phyloP scores from a whole-genome alignment of 306 rosid genomes.

The Psophocarpus tetragonolobus region DNA sequence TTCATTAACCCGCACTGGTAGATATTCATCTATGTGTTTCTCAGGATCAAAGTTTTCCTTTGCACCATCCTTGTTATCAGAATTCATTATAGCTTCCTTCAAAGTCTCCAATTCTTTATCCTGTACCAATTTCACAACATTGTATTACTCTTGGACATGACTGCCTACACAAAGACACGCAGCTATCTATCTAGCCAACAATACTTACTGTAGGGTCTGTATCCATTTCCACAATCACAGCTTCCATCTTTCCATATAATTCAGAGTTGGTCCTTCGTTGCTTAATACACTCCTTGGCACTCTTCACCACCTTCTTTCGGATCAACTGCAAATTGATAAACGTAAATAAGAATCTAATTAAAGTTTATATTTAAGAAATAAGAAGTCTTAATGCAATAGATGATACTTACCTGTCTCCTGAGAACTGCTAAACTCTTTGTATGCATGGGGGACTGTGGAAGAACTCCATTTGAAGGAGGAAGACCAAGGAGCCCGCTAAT shows the following conservation, averaged over 20 bases:
- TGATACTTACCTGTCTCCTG: slow-evolving; percentile 54
- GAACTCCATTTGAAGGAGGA: slow-evolving; percentile 95
- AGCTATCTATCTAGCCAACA: neutral
- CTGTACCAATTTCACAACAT: slow-evolving; percentile 37
- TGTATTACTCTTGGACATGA: neutral
- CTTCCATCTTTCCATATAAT: slow-evolving; percentile 72
- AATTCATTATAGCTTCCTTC: slow-evolving; percentile 71
- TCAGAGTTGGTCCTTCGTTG: slow-evolving; percentile 57
- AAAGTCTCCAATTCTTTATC: slow-evolving; percentile 50
- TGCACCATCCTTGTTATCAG: slow-evolving; percentile 37
- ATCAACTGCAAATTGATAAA: slow-evolving; percentile 54
- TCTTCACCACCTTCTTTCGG: slow-evolving; percentile 72
- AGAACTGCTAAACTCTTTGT: slow-evolving; percentile 89
- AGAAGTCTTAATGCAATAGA: slow-evolving; percentile 10
- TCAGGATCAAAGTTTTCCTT: slow-evolving; percentile 65
- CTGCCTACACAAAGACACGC: neutral
- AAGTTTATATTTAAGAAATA: neutral
- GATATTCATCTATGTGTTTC: slow-evolving; percentile 63
- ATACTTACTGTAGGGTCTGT: slow-evolving; percentile 65
- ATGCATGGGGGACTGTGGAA: slow-evolving; percentile 99
- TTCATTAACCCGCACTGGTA: slow-evolving; percentile 89
- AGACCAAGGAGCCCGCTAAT: slow-evolving; percentile 82
- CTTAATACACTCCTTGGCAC: slow-evolving; percentile 77
- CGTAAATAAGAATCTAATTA: slow-evolving; percentile 28
- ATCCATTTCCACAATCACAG: slow-evolving; percentile 71